Conservation (phyloP, 371 early-diverging fungal genomes). For the Mucor plumbeus region DNA sequence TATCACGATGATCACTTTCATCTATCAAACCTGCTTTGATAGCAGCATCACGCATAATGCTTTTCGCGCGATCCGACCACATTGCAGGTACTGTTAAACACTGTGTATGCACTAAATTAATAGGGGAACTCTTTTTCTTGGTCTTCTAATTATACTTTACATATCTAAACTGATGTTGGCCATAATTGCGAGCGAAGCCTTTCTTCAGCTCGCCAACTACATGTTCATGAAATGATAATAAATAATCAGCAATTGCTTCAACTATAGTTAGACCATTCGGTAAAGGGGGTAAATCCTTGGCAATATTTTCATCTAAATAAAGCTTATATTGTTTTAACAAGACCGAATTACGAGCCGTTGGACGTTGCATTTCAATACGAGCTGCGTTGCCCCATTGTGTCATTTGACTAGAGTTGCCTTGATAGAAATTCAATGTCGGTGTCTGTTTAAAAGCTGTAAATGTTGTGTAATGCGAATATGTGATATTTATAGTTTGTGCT, state of each 20-base stretch:
- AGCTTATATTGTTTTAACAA: constrained; percentile 54
- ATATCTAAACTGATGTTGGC: constrained; percentile 51
- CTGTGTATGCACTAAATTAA: background rate
- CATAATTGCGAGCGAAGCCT: constrained; percentile 49
- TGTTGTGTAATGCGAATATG: background rate
- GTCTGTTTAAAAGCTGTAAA: constrained; percentile 24
- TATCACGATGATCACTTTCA: constrained; percentile 44
- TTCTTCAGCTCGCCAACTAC: constrained; percentile 44
- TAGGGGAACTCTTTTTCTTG: no score
- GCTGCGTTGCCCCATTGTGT: constrained; percentile 51
- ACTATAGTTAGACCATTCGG: constrained; percentile 52
- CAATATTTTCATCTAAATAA: constrained; percentile 51
- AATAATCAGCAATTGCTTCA: constrained; percentile 54
- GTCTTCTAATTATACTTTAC: constrained; percentile 20
- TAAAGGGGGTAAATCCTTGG: constrained; percentile 39
- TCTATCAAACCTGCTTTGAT: constrained; percentile 49
- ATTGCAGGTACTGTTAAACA: constrained; percentile 62
- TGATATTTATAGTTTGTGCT: constrained; percentile 6
- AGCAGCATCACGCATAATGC: constrained; percentile 56
- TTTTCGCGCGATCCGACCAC: constrained; percentile 58
- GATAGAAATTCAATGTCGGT: constrained; percentile 55
- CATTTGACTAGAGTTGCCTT: constrained; percentile 51
- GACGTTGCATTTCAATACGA: constrained; percentile 33
- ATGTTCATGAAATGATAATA: constrained; percentile 50
- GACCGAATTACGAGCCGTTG: constrained; percentile 37